phyloP scores from a whole-genome alignment of 2,329 filamentous ascomycete genomes.

The Boeremia lycopersici region DNA sequence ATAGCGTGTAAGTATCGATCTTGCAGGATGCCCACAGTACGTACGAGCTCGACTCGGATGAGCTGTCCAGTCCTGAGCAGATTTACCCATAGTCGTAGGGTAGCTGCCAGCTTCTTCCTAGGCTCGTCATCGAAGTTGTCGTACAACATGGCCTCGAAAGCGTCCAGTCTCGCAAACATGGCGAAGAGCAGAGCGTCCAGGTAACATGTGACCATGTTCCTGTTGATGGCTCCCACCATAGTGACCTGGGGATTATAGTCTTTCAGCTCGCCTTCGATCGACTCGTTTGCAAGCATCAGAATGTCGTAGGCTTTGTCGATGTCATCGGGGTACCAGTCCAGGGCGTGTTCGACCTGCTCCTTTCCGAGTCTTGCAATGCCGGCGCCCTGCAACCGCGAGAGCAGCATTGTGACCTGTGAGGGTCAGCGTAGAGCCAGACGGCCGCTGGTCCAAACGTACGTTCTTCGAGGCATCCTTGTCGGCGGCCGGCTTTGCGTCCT shows the following conservation, averaged over 20 bases:
- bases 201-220: slow-evolving; percentile 89
- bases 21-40: slow-evolving; percentile 24
- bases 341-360: slow-evolving; percentile 66
- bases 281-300: slow-evolving; percentile 78
- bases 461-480: slow-evolving; percentile 65
- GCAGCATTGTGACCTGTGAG: slow-evolving; percentile 57
- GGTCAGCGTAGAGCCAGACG: slow-evolving; percentile 7
- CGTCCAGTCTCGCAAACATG: slow-evolving; percentile 90
- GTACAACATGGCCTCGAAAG: slow-evolving; percentile 91
- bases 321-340: slow-evolving; percentile 71
- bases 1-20: background rate
- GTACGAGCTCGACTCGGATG: slow-evolving; percentile 82
- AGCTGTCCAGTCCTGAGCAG: slow-evolving; percentile 83
- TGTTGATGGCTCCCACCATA: slow-evolving; percentile 85
- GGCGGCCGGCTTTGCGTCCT: slow-evolving; percentile 55
- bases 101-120: slow-evolving; percentile 73
- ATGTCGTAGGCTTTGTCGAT: slow-evolving; percentile 76
- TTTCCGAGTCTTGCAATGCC: slow-evolving; percentile 64
- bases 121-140: slow-evolving; percentile 75
- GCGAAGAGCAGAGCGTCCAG: slow-evolving; percentile 89
- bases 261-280: slow-evolving; percentile 77
- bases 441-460: slow-evolving; percentile 28
- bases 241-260: slow-evolving; percentile 73
- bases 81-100: slow-evolving; percentile 91
- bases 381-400: slow-evolving; percentile 57